These are phyloP conservation scores for Pichia occidentalis DNA, from an alignment of 805 yeast genomes.

Conservation along the genomic window DNA sequence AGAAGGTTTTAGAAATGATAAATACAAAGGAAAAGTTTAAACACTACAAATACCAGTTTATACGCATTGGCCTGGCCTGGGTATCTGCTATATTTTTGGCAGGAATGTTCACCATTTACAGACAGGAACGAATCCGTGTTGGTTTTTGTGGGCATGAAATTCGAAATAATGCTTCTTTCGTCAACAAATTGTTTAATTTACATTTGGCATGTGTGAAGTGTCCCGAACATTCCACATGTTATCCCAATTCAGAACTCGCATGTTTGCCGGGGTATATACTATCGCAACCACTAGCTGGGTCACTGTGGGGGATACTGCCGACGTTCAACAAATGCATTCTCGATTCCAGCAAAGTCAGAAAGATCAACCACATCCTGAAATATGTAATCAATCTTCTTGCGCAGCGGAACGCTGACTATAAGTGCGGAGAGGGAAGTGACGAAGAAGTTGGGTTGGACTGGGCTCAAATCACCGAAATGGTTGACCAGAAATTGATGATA, in stretches of 20 bases:
- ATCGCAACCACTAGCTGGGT: conserved; percentile 46
- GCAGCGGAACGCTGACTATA: conserved; percentile 57
- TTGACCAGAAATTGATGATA: conserved; percentile 43
- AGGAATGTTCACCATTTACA: conserved; percentile 20
- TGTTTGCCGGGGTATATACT: conserved; percentile 69
- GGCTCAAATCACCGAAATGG: conserved; percentile 53
- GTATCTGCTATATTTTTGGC: not conserved
- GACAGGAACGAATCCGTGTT: conserved; percentile 53
- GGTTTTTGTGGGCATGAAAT: conserved; percentile 77
- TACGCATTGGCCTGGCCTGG: conserved; percentile 4
- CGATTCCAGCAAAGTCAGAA: conserved; percentile 68
- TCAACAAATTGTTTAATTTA: conserved; percentile 39
- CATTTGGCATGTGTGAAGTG: conserved; percentile 70
- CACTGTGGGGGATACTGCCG: conserved; percentile 51
- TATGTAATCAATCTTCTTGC: conserved; percentile 62
- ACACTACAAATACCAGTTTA: conserved; percentile 7
- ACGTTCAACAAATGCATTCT: conserved; percentile 62
- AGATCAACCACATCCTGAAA: conserved; percentile 58
- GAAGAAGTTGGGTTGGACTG: conserved; percentile 40
- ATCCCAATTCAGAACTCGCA: conserved; percentile 48
- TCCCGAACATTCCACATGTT: conserved; percentile 79
- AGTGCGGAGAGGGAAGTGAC: conserved; percentile 30
- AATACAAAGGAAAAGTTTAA: conserved; percentile 4
- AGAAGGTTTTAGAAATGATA: conserved; percentile 15
- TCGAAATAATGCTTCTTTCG: conserved; percentile 18